Conservation (phyloP, 163 green algal genomes). For the Dunaliella salina region DNA sequence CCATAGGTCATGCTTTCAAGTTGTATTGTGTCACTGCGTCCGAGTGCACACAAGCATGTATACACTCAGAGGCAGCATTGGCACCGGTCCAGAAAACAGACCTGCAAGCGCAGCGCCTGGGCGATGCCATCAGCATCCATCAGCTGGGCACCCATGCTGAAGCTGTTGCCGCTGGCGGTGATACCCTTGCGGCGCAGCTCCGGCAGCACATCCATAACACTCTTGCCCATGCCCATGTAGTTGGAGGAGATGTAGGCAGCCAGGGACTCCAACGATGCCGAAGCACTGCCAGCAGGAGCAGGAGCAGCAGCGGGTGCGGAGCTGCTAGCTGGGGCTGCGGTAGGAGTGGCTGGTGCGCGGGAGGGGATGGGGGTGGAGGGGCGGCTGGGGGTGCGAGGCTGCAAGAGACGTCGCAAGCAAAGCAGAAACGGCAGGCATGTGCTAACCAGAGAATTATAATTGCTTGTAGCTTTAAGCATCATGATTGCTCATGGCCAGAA, state of each 20-base stretch:
- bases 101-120: not conserved
- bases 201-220: not conserved
- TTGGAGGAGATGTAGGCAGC: not conserved
- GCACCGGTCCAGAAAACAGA: not conserved
- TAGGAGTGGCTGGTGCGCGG: not conserved
- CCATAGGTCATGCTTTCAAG: too few species aligned
- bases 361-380: not conserved
- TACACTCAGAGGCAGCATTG: too few species aligned
- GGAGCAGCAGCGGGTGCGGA: not conserved
- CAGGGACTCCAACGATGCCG: not conserved
- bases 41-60: too few species aligned
- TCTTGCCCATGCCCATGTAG: slow-evolving; percentile 1
- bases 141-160: not conserved
- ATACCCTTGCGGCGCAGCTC: not conserved
- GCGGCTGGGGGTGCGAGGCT: not conserved
- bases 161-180: not conserved
- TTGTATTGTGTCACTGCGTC: too few species aligned
- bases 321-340: not conserved
- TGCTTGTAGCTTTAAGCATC: too few species aligned
- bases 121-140: not conserved
- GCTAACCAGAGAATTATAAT: too few species aligned
- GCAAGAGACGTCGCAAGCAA: not conserved
- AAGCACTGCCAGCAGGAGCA: not conserved
- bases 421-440: too few species aligned
- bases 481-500: too few species aligned